Percentiles rank a stretch among this genome's conserved stretches.
phyloP scores from a whole-genome alignment of 495 filamentous ascomycete species.

The Friedmanniomyces simplex region DNA sequence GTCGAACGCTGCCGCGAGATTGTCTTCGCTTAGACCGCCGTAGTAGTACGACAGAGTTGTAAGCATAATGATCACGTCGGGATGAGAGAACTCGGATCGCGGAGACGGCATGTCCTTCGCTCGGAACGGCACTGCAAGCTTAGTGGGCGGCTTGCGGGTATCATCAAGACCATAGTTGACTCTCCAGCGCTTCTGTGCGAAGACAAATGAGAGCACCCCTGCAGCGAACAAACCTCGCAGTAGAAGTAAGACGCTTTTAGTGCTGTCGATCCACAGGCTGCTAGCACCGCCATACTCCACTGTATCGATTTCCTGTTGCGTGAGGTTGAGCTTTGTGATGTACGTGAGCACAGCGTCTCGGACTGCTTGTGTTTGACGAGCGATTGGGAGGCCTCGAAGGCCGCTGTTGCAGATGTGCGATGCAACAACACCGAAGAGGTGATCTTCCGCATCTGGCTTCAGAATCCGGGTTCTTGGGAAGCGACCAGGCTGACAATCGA shows the following conservation, averaged over 20 bases:
- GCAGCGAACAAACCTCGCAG: constrained; percentile 51
- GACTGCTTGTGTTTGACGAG: constrained; percentile 29
- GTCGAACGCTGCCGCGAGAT: constrained; percentile 42
- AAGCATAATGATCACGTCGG: constrained; percentile 57
- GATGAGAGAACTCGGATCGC: constrained; percentile 63
- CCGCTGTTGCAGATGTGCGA: constrained; percentile 33
- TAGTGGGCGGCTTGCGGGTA: constrained; percentile 31
- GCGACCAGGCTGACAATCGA: constrained; percentile 20
- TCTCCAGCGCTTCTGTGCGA: constrained; percentile 52
- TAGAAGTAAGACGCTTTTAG: constrained; percentile 38
- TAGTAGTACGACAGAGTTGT: constrained; percentile 65
- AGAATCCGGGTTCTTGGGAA: constrained; percentile 41
- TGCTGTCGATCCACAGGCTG: constrained; percentile 31
- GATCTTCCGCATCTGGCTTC: constrained; percentile 26
- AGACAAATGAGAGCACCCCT: constrained; percentile 44
- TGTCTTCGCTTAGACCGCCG: constrained; percentile 43
- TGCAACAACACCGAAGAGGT: constrained; percentile 27
- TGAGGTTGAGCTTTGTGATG: constrained; percentile 31
- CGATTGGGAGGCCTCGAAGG: constrained; percentile 33
- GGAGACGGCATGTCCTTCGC: constrained; percentile 56
- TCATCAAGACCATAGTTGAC: constrained; percentile 53
- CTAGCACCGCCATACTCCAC: constrained; percentile 26
- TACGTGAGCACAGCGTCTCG: constrained; percentile 36
- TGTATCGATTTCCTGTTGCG: constrained; percentile 24
- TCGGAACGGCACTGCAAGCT: constrained; percentile 59